Evolutionary conservation across 805 yeast species (phyloP).

Genomic region (Scheffersomyces amazonensis): DNA sequence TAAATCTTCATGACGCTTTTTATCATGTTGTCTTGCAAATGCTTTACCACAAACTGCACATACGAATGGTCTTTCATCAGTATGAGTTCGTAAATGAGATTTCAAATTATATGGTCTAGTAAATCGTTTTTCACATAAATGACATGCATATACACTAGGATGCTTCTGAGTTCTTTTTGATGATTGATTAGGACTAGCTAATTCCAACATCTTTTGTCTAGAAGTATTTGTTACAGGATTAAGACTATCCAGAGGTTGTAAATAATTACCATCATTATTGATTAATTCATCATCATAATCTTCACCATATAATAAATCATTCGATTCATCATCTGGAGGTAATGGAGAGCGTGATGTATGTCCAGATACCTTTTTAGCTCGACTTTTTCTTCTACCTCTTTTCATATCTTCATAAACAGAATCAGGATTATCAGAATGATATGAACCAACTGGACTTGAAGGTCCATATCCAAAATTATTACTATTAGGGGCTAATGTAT

Average conservation of each 20-base stretch:
- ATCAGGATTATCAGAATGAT: background rate
- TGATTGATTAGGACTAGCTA: constrained; percentile 56
- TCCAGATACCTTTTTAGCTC: constrained; percentile 13
- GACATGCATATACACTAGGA: constrained; percentile 75
- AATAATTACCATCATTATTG: constrained; percentile 17
- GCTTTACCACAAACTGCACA: constrained; percentile 78
- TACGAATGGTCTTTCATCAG: constrained; percentile 75
- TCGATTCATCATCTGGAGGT: constrained; percentile 5
- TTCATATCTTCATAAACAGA: constrained; percentile 31
- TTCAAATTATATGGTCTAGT: constrained; percentile 92
- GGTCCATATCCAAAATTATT: constrained; percentile 1
- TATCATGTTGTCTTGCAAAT: constrained; percentile 50
- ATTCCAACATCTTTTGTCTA: constrained; percentile 60
- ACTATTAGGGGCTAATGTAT: background rate
- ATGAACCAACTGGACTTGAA: background rate
- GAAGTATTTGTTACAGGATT: background rate
- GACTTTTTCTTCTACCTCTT: constrained; percentile 38
- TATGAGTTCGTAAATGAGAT: constrained; percentile 88
- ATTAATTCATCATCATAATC: constrained; percentile 26
- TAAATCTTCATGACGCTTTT: constrained; percentile 48
- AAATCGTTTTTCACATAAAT: constrained; percentile 79
- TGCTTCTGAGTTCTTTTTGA: constrained; percentile 63
- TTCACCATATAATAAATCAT: constrained; percentile 14
- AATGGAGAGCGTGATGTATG: constrained; percentile 21
- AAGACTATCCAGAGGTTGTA: background rate